These are phyloP conservation scores for Plicaturopsis crispa DNA, from an alignment of 768 basidiomycete species.

Conservation along the genomic window DNA sequence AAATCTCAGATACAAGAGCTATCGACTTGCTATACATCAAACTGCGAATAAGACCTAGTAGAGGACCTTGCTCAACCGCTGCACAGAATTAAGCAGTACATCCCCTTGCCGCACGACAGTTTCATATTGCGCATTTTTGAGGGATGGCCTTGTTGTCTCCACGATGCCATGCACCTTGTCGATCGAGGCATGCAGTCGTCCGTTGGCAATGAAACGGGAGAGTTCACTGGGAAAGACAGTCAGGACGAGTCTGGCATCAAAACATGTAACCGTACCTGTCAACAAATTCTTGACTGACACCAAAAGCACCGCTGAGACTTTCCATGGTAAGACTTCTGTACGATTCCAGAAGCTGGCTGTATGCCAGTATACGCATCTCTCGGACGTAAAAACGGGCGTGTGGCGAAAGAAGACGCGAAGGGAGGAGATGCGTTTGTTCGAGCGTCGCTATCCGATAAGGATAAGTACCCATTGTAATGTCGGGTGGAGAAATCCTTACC, in stretches of 20 bases:
- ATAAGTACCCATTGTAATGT: constrained; percentile 3
- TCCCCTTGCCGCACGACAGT: constrained; percentile 93
- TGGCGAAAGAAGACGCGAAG: constrained; percentile 77
- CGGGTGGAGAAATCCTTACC: constrained; percentile 38
- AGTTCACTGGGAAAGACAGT: constrained; percentile 54
- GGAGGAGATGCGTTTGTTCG: constrained; percentile 82
- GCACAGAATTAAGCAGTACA: constrained; percentile 77
- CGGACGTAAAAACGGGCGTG: constrained; percentile 89
- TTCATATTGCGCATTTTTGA: constrained; percentile 86
- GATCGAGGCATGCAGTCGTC: constrained; percentile 80
- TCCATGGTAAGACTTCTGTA: constrained; percentile 88
- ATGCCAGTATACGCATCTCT: constrained; percentile 94
- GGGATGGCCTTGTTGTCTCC: constrained; percentile 74
- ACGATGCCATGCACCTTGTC: constrained; percentile 95
- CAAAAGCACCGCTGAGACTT: constrained; percentile 80
- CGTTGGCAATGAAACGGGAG: constrained; percentile 84
- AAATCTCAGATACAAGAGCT: too few species aligned
- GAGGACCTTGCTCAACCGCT: constrained; percentile 86
- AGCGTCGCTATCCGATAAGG: constrained; percentile 54
- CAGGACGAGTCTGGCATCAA: not conserved
- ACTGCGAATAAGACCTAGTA: too few species aligned
- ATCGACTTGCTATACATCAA: too few species aligned
- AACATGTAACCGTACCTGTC: constrained; percentile 53
- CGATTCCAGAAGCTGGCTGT: constrained; percentile 84
- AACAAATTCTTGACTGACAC: constrained; percentile 81